These are phyloP conservation scores for Skeletonema marinoi DNA, from an alignment of 108 stramenopile genomes.

Conservation along the genomic window DNA sequence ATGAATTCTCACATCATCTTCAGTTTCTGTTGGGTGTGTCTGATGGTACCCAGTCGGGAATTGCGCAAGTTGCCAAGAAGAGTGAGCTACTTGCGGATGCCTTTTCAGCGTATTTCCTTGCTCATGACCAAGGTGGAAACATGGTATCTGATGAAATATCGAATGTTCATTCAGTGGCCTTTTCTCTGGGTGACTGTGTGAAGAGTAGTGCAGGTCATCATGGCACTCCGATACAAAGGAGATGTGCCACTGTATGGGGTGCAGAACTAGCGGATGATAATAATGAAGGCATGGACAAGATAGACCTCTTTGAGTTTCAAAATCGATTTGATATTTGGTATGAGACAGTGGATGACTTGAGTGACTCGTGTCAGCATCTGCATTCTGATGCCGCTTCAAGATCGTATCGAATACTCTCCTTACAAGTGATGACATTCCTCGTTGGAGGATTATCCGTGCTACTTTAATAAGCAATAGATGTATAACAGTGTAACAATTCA, in stretches of 20 bases:
- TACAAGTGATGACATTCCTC: background rate
- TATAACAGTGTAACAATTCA: background rate
- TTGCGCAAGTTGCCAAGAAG: slow-evolving; percentile 10
- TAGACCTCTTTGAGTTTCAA: slow-evolving; percentile 12
- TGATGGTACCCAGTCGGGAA: background rate
- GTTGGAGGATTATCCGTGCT: background rate
- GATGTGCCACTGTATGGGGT: slow-evolving; percentile 47
- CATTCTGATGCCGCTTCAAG: background rate
- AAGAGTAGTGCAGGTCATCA: slow-evolving; percentile 26
- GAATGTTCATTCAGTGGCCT: slow-evolving; percentile 31
- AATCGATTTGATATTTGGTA: slow-evolving; percentile 29
- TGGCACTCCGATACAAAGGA: slow-evolving; percentile 42
- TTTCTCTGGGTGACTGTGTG: slow-evolving; percentile 45
- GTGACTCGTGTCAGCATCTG: slow-evolving; percentile 15
- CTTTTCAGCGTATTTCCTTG: slow-evolving; percentile 49
- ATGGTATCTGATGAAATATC: slow-evolving; percentile 37
- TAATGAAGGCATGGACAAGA: background rate
- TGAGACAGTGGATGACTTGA: slow-evolving; percentile 12
- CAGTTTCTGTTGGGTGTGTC: slow-evolving; percentile 11
- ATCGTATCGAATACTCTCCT: background rate
- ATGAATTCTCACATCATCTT: slow-evolving; percentile 40
- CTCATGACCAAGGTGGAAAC: slow-evolving; percentile 29
- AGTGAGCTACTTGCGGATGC: slow-evolving; percentile 46
- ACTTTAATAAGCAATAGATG: background rate
- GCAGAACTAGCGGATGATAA: slow-evolving; percentile 21